Evolutionary conservation across 148 eudicot genomes (phyloP).

Genomic region (Dianthus caryophyllus): DNA sequence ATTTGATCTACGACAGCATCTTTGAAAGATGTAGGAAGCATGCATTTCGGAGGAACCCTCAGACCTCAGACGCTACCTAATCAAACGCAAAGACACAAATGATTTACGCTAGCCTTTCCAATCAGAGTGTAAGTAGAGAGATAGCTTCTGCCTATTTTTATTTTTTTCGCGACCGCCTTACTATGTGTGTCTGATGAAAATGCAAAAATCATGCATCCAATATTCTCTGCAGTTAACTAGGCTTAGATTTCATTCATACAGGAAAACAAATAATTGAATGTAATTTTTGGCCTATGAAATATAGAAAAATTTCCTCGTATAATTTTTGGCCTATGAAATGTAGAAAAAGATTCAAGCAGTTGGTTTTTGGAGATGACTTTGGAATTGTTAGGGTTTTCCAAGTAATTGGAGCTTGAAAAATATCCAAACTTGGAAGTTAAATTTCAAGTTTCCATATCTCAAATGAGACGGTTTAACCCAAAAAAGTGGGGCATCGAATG

Average conservation of each 20-base stretch:
- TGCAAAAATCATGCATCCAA: slow-evolving; percentile 10
- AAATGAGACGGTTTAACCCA: too few species aligned
- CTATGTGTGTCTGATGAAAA: slow-evolving; percentile 21
- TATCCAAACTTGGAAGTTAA: too few species aligned
- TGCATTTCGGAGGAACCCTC: too few species aligned
- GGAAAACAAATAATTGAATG: neutral
- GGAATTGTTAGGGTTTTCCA: too few species aligned
- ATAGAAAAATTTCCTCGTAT: slow-evolving; percentile 1
- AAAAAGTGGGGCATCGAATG: too few species aligned
- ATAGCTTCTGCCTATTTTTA: slow-evolving; percentile 1
- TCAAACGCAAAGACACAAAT: slow-evolving; percentile 29
- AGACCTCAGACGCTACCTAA: slow-evolving; percentile 64
- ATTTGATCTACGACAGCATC: too few species aligned
- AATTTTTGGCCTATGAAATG: too few species aligned
- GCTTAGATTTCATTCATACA: neutral
- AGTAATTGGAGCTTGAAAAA: too few species aligned
- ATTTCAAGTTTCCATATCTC: too few species aligned
- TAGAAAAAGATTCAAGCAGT: too few species aligned
- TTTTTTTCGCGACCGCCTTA: neutral
- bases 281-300: neutral
- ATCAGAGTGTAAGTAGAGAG: slow-evolving; percentile 9
- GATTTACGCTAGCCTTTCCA: slow-evolving; percentile 8
- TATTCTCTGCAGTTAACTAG: slow-evolving; percentile 10
- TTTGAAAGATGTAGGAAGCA: too few species aligned
- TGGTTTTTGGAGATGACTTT: too few species aligned